A percentile compares a stretch with the other conserved stretches of the same genome.
These are phyloP conservation scores for Leccinum subgranulosum DNA, from an alignment of 768 basidiomycete species.

Conservation along the genomic window DNA sequence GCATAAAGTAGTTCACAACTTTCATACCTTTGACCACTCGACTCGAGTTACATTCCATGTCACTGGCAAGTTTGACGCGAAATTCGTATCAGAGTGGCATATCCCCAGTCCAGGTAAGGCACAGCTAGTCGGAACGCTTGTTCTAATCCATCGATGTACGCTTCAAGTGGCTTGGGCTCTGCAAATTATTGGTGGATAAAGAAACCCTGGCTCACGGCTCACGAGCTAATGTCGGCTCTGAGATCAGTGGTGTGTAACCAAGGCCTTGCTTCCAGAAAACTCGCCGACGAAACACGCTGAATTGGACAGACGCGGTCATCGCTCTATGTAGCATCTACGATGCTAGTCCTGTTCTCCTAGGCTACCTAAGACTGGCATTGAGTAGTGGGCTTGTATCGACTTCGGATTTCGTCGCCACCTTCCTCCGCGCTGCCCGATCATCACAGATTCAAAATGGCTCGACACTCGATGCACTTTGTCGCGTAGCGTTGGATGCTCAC, in stretches of 20 bases:
- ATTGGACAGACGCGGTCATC: slow-evolving; percentile 60
- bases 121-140: neutral
- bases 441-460: slow-evolving; percentile 59
- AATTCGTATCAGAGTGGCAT: slow-evolving; percentile 74
- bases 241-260: slow-evolving; percentile 53
- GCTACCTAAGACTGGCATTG: slow-evolving; percentile 62
- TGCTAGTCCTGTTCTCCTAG: slow-evolving; percentile 64
- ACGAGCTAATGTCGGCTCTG: slow-evolving; percentile 40
- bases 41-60: slow-evolving; percentile 41
- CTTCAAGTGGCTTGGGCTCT: slow-evolving; percentile 65
- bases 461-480: slow-evolving; percentile 70
- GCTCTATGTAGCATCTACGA: slow-evolving; percentile 65
- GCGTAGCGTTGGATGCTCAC: slow-evolving; percentile 60
- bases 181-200: slow-evolving; percentile 58
- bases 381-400: slow-evolving; percentile 54
- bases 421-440: slow-evolving; percentile 65
- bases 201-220: slow-evolving; percentile 37
- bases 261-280: neutral
- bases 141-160: neutral
- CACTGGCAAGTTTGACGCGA: slow-evolving; percentile 63
- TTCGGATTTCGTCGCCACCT: slow-evolving; percentile 57
- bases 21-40: neutral
- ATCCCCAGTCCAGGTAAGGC: slow-evolving; percentile 56
- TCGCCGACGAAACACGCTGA: neutral
- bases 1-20: neutral